A percentile compares a stretch with the other conserved stretches of the same genome.
Evolutionary conservation across 192 early-diverging fungal genomes (phyloP).

Genomic region (Rhizophagus clarus): DNA sequence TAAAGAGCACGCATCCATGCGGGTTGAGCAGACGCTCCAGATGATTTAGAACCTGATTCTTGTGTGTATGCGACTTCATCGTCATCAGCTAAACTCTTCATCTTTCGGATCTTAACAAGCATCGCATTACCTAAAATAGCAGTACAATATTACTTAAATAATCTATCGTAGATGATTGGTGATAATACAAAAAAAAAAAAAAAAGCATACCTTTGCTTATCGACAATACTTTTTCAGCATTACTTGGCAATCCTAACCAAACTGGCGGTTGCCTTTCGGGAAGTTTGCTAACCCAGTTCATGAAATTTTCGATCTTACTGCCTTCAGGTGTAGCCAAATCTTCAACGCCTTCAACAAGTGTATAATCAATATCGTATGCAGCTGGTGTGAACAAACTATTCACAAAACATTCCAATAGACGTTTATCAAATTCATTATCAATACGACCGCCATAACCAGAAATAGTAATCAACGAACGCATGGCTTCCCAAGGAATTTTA

Average conservation of each 20-base stretch:
- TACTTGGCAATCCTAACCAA: slow-evolving; percentile 94
- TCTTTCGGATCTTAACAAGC: slow-evolving; percentile 82
- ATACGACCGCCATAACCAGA: slow-evolving; percentile 98
- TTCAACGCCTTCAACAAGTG: slow-evolving; percentile 50
- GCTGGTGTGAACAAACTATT: slow-evolving; percentile 75
- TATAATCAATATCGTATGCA: slow-evolving; percentile 82
- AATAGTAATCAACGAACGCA: slow-evolving; percentile 80
- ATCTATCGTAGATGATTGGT: slow-evolving; percentile 74
- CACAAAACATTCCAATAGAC: slow-evolving; percentile 84
- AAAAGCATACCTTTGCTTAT: slow-evolving; percentile 69
- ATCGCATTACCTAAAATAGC: slow-evolving; percentile 59
- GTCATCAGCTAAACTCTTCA: slow-evolving; percentile 80
- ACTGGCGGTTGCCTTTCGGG: slow-evolving; percentile 94
- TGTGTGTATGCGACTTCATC: slow-evolving; percentile 66
- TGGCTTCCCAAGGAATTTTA: slow-evolving; percentile 95
- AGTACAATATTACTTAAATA: slow-evolving; percentile 6
- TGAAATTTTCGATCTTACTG: slow-evolving; percentile 79
- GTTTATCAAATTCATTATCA: slow-evolving; percentile 90
- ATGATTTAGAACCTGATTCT: slow-evolving; percentile 30
- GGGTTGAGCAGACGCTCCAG: slow-evolving; percentile 52
- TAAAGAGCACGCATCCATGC: slow-evolving; percentile 75
- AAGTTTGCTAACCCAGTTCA: slow-evolving; percentile 84
- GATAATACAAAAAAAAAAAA: slow-evolving; percentile 45
- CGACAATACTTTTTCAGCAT: slow-evolving; percentile 90
- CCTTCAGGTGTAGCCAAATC: slow-evolving; percentile 83